Evolutionary conservation across 225 moss, liverwort and hornwort species (phyloP), one percentile per base, ranked within the genome.

Genomic region (Polytrichum commune): DNA sequence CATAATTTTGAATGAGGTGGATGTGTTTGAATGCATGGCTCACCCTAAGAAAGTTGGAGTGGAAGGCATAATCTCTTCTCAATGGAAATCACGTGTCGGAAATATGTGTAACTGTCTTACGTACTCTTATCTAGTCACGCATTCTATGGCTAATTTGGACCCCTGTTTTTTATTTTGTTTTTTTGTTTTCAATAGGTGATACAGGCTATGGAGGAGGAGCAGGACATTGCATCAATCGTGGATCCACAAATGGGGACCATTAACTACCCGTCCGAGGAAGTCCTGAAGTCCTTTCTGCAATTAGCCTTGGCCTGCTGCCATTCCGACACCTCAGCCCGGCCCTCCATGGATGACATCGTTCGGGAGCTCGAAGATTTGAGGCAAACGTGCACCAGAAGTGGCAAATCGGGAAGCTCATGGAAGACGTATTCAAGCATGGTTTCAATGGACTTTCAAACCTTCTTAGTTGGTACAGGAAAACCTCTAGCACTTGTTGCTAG

Each of bases 321-420:
- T 19, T 23, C 22, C 18, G 76, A 88, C 8, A 72, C 81, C 18
- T 68, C 64, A 5, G 46, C 64, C 28, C 82, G 88, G 4, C 88
- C 88, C 22, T 74, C 71, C 68, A 88, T 88, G 84, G 27, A 74
- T 1, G 77, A 78, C 30, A 82, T 88, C n/a, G 53, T 77, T 10
- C 72, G 74, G 30, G 77, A 74, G 35, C 72, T 88, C 33, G 85
- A 88, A 30, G 77, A 70, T 29, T 71, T 88, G 16, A 74, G 78
- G 79, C 78, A 75, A 65, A 46, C 13, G 2, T 13, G 8, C 58
- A 58, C 24, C 0, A 22, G 22, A 16, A 46, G 16, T 22, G 4
- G 1, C 2, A 6, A n/a, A 5, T 7, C 22, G 22, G 20, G 0
- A 2, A 58, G 22, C 1, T 8, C 58, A 23, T 24, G 58, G 58